Evolutionary conservation across 1,139 yeast genomes (phyloP).

Genomic region (Geotrichum australiense): DNA sequence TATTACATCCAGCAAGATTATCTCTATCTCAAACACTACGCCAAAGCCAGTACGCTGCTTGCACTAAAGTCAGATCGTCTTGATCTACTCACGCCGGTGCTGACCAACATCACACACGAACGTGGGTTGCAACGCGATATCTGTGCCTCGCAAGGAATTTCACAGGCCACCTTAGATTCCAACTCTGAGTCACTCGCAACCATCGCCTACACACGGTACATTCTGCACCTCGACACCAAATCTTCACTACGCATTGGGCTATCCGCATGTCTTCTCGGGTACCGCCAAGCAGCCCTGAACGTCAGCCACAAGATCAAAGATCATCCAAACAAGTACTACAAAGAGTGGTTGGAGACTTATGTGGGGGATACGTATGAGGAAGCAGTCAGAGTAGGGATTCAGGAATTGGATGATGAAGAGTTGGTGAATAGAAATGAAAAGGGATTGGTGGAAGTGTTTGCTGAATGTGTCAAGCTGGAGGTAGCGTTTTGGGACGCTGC

Average conservation of each 20-base stretch:
- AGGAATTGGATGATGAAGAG: constrained; percentile 42
- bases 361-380: constrained; percentile 47
- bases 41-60: constrained; percentile 59
- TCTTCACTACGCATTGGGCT: constrained; percentile 37
- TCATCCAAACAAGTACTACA: constrained; percentile 34
- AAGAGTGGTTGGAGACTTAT: constrained; percentile 58
- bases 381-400: constrained; percentile 48
- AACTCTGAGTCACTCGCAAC: constrained; percentile 53
- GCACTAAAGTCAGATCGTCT: constrained; percentile 53
- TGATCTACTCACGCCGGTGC: constrained; percentile 46
- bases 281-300: constrained; percentile 46
- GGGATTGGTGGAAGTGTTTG: constrained; percentile 48
- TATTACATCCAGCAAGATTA: constrained; percentile 67
- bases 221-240: constrained; percentile 29
- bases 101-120: constrained; percentile 50
- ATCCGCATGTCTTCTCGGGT: constrained; percentile 75
- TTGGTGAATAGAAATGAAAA: constrained; percentile 42
- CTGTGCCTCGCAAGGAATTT: constrained; percentile 43
- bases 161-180: constrained; percentile 41
- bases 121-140: constrained; percentile 50
- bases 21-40: constrained; percentile 60
- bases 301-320: constrained; percentile 19
- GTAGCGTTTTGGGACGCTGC: constrained; percentile 53
- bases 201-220: constrained; percentile 51
- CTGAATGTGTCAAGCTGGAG: constrained; percentile 52